Base-by-base conservation (phyloP, 805 yeast species). In the Starmerella kuoi region DNA sequence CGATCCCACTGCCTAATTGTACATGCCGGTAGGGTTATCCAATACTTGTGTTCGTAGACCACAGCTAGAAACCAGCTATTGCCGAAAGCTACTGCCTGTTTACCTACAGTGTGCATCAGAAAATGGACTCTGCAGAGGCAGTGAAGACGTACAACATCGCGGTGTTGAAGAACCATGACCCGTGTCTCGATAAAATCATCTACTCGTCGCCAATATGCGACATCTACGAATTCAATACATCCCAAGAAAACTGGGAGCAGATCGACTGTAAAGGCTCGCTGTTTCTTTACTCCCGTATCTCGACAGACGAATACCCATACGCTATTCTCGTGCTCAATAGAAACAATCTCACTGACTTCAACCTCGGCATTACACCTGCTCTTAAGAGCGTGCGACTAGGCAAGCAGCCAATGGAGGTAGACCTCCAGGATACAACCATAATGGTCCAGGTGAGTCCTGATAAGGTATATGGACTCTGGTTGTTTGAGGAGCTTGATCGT, bases 151-250 rank as follows among this genome's bases (percentile, higher is more conserved):
- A 50, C 46, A 64, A 65, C 52, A 47, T 49, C 37, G 35, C 51
- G 8, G 67, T 65, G 6, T 50, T 65, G 23, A 35, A 49, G 9
- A 51, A 55, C 24, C 64, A 62, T 46, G 69, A 65, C 46, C 60
- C 63, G 4, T 38, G 48, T 14, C 41, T 61, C n/a, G 59, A 58
- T 22, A 57, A 61, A 41, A 50, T 65, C 18, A 52, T 61, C 23
- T 56, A 55, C 48, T 55, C 61, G n/a, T 61, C 67, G 5, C 50
- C 67, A 2, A 62, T 64, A 24, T 64, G 68, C 46, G 63, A 61
- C 22, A 62, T 64, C 8, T 65, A 65, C 53, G 52, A 60, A 48
- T 65, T 58, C 49, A 55, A 60, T 37, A 36, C 55, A 14, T 56
- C 46, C 9, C 35, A 47, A 3, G 57, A 55, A 17, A 57, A 55